phyloP scores from a whole-genome alignment of 2,329 filamentous ascomycete species.

The Samsoniella hepiali region DNA sequence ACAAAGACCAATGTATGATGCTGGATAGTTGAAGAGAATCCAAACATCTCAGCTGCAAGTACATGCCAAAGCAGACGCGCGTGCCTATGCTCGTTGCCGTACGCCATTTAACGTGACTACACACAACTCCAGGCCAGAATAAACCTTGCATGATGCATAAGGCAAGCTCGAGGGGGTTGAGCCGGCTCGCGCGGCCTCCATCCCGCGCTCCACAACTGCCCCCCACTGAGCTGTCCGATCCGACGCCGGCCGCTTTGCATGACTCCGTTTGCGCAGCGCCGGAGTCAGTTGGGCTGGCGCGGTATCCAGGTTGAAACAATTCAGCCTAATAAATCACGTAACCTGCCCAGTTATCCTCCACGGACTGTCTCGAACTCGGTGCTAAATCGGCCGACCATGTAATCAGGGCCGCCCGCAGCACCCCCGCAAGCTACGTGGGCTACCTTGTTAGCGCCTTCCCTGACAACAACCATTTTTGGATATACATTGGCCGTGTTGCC shows the following conservation, averaged over 20 bases:
- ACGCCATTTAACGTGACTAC: neutral
- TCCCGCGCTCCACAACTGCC: neutral
- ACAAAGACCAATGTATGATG: neutral
- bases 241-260: neutral
- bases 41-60: neutral
- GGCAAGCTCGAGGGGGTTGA: neutral
- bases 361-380: too few relatives aligned
- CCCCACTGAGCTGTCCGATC: constrained; percentile 3
- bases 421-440: constrained; percentile 5
- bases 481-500: neutral
- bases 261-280: neutral
- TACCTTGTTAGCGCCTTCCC: neutral
- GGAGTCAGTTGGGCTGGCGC: neutral
- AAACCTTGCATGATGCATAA: neutral
- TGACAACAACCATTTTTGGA: neutral
- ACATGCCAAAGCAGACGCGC: neutral
- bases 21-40: constrained; percentile 9
- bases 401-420: neutral
- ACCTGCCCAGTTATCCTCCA: neutral
- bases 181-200: constrained; percentile 1
- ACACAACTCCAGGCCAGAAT: neutral
- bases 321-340: neutral
- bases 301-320: neutral
- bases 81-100: neutral
- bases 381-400: neutral